Base-by-base conservation (phyloP, 225 moss, liverwort and hornwort species). In the Ulota crispa region DNA sequence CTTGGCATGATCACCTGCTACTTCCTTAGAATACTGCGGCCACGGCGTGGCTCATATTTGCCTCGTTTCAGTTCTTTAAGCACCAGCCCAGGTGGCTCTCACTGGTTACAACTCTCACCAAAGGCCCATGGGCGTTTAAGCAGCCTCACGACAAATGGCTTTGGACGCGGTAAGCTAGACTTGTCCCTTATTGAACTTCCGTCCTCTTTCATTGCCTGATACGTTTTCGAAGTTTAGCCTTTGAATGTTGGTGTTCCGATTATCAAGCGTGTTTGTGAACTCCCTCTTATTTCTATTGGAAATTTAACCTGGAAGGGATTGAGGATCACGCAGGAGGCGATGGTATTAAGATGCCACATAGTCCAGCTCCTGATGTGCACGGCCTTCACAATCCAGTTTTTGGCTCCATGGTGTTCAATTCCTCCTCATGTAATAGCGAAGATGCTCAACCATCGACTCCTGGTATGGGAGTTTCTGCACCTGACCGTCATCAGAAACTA, bases 11-110 rank as follows among this genome's bases (percentile, higher is more conserved):
- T 93, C 77, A 81, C 84, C 70, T 87, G 88, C 73, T 85, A 86
- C 79, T 82, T 92, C 73, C 73, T 81, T 45, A 86, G 91, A 85
- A 80, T 82, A 63, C 53, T 91, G 72, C 87, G 91, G 72, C 84
- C 84, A 56, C 82, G 89, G 82, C 90, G 86, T 31, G 85, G 93
- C 68, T 81, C 88, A 20, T 94, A 89, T 86, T 79, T 95, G 67
- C 98, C 94, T 45, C 77, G 91, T 67, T 99, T 93, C 71, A 90
- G 60, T 79, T 36, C 79, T 77, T 79, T 85, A 45, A 87, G 72
- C 72, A 57, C 83, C 53, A 79, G 36, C 64, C 73, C 78, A 55
- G 80, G 84, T 72, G 90, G 82, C n/a, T 64, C 90, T 77, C 78
- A 80, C 37, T 88, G 90, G 90, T 81, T 83, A 37, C 88, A 85